A percentile compares a stretch with the other conserved stretches of the same genome.
These are phyloP conservation scores for Pyracantha coccinea DNA, from an alignment of 331 rosid species.

Conservation along the genomic window DNA sequence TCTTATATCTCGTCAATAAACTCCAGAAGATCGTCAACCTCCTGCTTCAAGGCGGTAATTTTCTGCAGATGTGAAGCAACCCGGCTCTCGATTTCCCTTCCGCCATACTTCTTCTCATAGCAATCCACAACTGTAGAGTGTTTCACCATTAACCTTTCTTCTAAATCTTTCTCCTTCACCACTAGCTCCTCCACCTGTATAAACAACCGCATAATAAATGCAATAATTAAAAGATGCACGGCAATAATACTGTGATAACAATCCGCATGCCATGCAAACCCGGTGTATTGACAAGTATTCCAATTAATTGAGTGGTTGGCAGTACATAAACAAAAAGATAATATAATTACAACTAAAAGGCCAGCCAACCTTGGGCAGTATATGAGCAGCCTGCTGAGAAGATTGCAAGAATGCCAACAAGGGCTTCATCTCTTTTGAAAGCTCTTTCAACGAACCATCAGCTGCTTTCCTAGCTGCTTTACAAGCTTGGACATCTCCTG, in stretches of 20 bases:
- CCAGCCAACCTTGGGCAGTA: constrained; percentile 67
- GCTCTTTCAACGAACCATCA: constrained; percentile 76
- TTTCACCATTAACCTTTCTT: constrained; percentile 71
- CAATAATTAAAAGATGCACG: background rate
- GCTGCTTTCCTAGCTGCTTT: constrained; percentile 86
- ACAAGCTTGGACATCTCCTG: constrained; percentile 87
- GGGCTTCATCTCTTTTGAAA: constrained; percentile 76
- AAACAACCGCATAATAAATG: constrained; percentile 7
- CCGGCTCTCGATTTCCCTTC: constrained; percentile 88
- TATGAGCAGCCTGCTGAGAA: constrained; percentile 67
- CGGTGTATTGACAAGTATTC: background rate
- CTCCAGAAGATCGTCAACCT: constrained; percentile 79
- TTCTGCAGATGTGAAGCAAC: constrained; percentile 71
- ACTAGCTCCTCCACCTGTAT: constrained; percentile 84
- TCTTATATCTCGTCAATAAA: constrained; percentile 69
- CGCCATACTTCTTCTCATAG: constrained; percentile 80
- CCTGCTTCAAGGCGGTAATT: constrained; percentile 62
- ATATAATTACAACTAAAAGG: background rate
- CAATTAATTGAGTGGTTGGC: background rate
- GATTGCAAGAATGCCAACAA: constrained; percentile 62
- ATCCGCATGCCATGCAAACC: background rate
- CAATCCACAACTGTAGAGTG: constrained; percentile 78
- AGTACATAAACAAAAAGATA: background rate
- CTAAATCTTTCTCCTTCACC: constrained; percentile 76
- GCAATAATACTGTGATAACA: background rate